phyloP scores from a whole-genome alignment of 805 yeast species.

The Starmerella bombicola region DNA sequence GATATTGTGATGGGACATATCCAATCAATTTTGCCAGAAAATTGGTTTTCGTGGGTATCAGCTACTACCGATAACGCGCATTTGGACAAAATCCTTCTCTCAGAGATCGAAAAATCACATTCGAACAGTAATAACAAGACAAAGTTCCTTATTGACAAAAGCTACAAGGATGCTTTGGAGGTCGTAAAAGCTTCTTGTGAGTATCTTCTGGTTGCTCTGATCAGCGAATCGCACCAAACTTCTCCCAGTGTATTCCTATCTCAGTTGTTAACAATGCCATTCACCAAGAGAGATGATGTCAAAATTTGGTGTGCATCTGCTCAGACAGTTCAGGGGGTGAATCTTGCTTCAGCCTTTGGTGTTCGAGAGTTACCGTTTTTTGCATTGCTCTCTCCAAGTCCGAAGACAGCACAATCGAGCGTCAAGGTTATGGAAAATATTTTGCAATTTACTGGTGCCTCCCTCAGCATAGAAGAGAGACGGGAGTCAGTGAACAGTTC shows the following conservation, averaged over 20 bases:
- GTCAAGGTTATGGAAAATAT: slow-evolving; percentile 49
- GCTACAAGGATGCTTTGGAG: slow-evolving; percentile 69
- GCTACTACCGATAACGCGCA: too few relatives aligned
- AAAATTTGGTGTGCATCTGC: slow-evolving; percentile 83
- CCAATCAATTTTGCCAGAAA: slow-evolving; percentile 17
- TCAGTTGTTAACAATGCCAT: slow-evolving; percentile 36
- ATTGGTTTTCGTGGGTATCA: too few relatives aligned
- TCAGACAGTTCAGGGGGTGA: slow-evolving; percentile 69
- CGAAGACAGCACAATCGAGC: slow-evolving; percentile 28
- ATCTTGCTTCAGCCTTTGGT: slow-evolving; percentile 61
- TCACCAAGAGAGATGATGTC: slow-evolving; percentile 39
- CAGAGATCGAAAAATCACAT: slow-evolving; percentile 22
- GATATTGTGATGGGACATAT: slow-evolving; percentile 20
- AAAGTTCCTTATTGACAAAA: slow-evolving; percentile 14
- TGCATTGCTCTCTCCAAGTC: slow-evolving; percentile 61
- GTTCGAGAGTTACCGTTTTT: slow-evolving; percentile 70
- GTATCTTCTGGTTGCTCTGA: slow-evolving; percentile 61
- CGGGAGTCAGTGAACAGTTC: slow-evolving; percentile 32
- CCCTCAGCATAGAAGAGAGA: slow-evolving; percentile 30
- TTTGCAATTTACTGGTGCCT: slow-evolving; percentile 32
- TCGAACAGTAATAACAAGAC: slow-evolving; percentile 29
- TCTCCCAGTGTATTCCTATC: slow-evolving; percentile 38
- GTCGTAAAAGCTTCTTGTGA: slow-evolving; percentile 56
- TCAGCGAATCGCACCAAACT: slow-evolving; percentile 59
- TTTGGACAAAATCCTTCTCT: background rate